A percentile compares a stretch with the other conserved stretches of the same genome.
phyloP scores from a whole-genome alignment of 495 filamentous ascomycete species.

The Podospora tetraspora region DNA sequence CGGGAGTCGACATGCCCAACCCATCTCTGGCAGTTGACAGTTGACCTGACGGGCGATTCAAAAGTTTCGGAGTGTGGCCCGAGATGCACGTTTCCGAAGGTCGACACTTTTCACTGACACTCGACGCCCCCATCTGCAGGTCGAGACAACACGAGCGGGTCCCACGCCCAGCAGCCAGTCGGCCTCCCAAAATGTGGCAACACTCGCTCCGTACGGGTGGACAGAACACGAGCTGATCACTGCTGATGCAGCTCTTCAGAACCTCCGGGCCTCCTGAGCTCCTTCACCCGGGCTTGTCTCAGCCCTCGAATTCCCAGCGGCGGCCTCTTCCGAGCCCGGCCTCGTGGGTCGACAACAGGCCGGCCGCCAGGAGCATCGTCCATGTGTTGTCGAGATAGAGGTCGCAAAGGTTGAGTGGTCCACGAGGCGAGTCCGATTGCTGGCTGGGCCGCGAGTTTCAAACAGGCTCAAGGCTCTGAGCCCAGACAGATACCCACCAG shows the following conservation, averaged over 20 bases:
- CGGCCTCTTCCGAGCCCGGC: neutral
- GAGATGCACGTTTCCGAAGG: neutral
- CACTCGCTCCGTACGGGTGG: neutral
- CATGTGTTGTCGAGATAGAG: neutral
- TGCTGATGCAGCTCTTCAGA: neutral
- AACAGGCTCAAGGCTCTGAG: neutral
- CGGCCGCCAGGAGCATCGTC: too few species aligned
- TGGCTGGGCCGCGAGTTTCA: neutral
- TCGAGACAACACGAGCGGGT: neutral
- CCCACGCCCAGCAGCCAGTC: neutral
- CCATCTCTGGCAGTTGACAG: conserved; percentile 1
- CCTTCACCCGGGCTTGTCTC: neutral
- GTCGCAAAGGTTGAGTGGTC: neutral
- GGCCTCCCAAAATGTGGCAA: neutral
- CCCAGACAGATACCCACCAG: conserved; percentile 4
- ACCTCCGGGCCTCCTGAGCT: neutral
- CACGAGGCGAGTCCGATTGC: neutral
- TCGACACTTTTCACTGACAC: neutral
- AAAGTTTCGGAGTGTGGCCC: neutral
- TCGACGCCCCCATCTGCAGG: neutral
- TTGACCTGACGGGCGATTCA: neutral
- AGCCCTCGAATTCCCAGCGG: neutral
- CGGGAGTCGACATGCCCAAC: neutral
- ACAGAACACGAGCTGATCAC: neutral
- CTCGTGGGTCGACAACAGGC: neutral